phyloP scores from a whole-genome alignment of 768 basidiomycete species.

The Sarcodon aspratus region DNA sequence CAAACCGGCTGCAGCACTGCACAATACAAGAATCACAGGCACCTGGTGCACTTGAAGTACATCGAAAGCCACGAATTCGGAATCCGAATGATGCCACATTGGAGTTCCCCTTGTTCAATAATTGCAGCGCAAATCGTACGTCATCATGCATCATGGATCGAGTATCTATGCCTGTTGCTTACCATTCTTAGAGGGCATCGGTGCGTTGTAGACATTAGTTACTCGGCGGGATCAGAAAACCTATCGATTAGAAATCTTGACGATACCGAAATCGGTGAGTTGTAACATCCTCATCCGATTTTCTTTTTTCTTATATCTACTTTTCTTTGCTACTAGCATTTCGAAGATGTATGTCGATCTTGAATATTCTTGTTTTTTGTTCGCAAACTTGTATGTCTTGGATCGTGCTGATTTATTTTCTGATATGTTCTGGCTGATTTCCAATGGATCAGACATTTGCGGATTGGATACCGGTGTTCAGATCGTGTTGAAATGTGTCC shows the following conservation, averaged over 20 bases:
- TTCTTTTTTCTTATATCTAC: too few species aligned
- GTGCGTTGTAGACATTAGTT: neutral
- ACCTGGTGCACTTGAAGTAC: too few species aligned
- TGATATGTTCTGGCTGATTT: neutral
- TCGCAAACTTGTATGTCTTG: neutral
- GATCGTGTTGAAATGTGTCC: neutral
- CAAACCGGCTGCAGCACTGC: too few species aligned
- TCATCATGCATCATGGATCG: too few species aligned
- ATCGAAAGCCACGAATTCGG: too few species aligned
- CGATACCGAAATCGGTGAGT: neutral
- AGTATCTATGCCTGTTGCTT: too few species aligned
- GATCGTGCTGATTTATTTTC: neutral
- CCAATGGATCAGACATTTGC: too few species aligned
- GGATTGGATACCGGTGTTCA: neutral
- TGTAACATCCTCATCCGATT: too few species aligned
- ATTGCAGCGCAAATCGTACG: too few species aligned
- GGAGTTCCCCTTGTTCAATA: too few species aligned
- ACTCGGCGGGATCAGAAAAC: neutral
- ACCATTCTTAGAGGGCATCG: neutral
- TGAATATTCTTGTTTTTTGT: neutral
- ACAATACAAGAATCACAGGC: too few species aligned
- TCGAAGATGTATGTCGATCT: neutral
- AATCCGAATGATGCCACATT: too few species aligned
- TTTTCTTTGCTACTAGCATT: neutral
- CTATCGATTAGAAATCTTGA: neutral